Evolutionary conservation across 2,329 filamentous ascomycete species (phyloP).

Genomic region (Aureobasidium sp.): DNA sequence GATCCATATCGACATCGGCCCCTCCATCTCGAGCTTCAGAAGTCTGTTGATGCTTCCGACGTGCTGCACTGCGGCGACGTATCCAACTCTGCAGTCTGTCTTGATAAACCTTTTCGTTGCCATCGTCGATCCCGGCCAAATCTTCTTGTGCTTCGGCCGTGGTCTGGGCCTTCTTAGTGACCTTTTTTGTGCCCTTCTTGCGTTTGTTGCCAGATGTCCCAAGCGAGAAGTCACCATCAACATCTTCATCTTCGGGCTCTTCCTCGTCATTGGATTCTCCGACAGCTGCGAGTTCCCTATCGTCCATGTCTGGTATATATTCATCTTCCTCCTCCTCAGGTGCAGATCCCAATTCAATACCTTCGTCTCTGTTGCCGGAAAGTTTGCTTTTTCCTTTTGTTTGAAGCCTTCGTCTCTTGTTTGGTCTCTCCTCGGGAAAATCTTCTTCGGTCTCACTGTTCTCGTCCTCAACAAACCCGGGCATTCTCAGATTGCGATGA

Average conservation of each 20-base stretch:
- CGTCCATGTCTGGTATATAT: slow-evolving; percentile 36
- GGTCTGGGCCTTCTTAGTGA: slow-evolving; percentile 23
- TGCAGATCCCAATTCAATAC: slow-evolving; percentile 19
- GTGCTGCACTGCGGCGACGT: slow-evolving; percentile 53
- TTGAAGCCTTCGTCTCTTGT: slow-evolving; percentile 37
- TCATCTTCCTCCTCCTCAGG: slow-evolving; percentile 36
- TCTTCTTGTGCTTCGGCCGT: slow-evolving; percentile 40
- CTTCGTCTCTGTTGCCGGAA: slow-evolving; percentile 19
- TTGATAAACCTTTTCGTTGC: slow-evolving; percentile 76
- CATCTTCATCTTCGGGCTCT: slow-evolving; percentile 32
- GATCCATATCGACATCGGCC: slow-evolving; percentile 26
- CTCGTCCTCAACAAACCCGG: slow-evolving; percentile 37
- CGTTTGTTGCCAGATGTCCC: slow-evolving; percentile 34
- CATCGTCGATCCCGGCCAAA: slow-evolving; percentile 70
- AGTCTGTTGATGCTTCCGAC: slow-evolving; percentile 31
- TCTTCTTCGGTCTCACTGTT: slow-evolving; percentile 27
- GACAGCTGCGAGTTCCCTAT: slow-evolving; percentile 32
- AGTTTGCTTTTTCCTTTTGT: slow-evolving; percentile 20
- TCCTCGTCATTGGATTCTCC: slow-evolving; percentile 33
- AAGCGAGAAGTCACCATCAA: slow-evolving; percentile 28
- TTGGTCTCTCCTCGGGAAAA: slow-evolving; percentile 32
- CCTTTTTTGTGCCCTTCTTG: slow-evolving; percentile 30
- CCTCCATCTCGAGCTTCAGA: slow-evolving; percentile 14
- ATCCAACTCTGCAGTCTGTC: slow-evolving; percentile 70
- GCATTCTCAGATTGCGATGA: slow-evolving; percentile 43